Percentiles rank a stretch among this genome's conserved stretches.
Conservation (phyloP, 176 grass and related monocot species). For the Triticum urartu region DNA sequence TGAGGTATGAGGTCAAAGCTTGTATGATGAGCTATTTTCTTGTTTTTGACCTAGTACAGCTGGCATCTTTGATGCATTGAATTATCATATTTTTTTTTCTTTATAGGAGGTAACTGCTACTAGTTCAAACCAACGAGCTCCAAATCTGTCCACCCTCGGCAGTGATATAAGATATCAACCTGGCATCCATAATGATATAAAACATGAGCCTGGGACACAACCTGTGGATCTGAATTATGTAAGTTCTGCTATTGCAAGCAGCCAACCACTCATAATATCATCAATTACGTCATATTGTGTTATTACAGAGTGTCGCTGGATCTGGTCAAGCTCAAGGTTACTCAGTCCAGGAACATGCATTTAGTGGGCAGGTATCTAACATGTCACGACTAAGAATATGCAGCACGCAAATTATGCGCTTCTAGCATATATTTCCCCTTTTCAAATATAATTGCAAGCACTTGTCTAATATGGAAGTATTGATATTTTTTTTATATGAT, state of each 20-base stretch:
- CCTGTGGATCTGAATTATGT: conserved; percentile 38
- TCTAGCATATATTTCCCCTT: conserved; percentile 20
- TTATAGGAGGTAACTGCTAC: conserved; percentile 50
- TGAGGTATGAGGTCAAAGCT: neutral
- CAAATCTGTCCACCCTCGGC: conserved; percentile 20
- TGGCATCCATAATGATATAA: conserved; percentile 31
- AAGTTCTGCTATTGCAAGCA: conserved; percentile 35
- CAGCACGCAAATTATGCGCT: neutral
- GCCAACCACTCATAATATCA: conserved; percentile 5
- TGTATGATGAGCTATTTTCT: neutral
- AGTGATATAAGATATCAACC: conserved; percentile 31
- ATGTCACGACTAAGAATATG: neutral
- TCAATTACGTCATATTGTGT: neutral
- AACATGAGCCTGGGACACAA: conserved; percentile 34
- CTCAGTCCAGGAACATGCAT: conserved; percentile 7
- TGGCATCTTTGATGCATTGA: conserved; percentile 1
- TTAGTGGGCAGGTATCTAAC: conserved; percentile 17
- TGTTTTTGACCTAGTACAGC: neutral
- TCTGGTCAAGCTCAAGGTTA: conserved; percentile 25
- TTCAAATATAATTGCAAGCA: neutral
- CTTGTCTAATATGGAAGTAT: conserved; percentile 15
- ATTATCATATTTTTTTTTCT: conserved; percentile 11
- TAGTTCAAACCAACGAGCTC: conserved; percentile 30
- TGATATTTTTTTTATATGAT: conserved; percentile 20
- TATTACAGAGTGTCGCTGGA: conserved; percentile 16